Base-by-base conservation (phyloP, 1,284 basidiomycete species). In the Malassezia pachydermatis region DNA sequence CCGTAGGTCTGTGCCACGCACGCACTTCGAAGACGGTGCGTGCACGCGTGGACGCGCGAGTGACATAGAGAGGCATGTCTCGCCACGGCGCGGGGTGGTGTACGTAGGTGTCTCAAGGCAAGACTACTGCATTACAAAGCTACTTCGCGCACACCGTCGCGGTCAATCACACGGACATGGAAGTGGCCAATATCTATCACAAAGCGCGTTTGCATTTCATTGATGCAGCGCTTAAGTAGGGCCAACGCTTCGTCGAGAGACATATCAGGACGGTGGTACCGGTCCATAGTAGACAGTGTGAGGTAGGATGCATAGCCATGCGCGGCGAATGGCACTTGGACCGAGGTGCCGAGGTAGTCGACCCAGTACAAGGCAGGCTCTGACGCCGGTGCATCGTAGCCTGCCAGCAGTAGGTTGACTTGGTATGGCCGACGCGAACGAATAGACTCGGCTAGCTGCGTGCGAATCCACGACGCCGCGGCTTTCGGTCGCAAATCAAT, bases 221-320 rank as follows among this genome's bases (percentile, higher is more conserved):
- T 78, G 57, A 96, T 83, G 73, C 88, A 95, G 63, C 86, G 82
- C 66, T 79, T 81, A 52, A 98, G 75, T 5, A 84, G 80, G 1
- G 79, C 86, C 19, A 96, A 73, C 5, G 87, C 94, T 64, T 94
- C 86, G 59, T 88, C 85, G 20, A 89, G 74, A 1, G 79, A 72
- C 40, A 83, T 86, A 48, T 86, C 81, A 0, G 88, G 88, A 65
- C 86, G 78, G 67, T 90, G 88, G 43, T 65, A 70, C 14, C 67
- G 78, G 70, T 98, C 92, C 56, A 98, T 78, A 65, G 90, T 86
- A 79, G 84, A 83, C 63, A 96, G 76, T 17, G 82, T 84, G 72
- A 98, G 92, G 75, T 90, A 92, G 53, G 84, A 81, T 30, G 88
- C 92, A 70, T 96, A 90, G 1, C 92, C 94, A 71, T 96, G 92